A percentile compares a stretch with the other conserved stretches of the same genome.
Conservation (phyloP, 257 asterid species). For the Pogostemon cablin region DNA sequence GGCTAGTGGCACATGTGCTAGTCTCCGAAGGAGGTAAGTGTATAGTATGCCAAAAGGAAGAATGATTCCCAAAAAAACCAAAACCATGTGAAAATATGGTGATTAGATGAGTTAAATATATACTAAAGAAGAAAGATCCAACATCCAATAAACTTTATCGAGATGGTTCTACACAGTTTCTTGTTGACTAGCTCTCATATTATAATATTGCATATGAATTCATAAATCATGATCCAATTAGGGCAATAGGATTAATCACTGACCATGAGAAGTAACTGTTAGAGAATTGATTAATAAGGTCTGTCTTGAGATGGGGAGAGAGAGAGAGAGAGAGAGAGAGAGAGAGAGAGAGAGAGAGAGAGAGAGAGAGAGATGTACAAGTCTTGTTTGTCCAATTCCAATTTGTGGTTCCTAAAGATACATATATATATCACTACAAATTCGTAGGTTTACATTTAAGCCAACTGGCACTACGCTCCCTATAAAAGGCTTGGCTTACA, state of each 20-base stretch:
- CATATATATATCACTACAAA: conserved; percentile 32
- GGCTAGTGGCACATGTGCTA: conserved; percentile 32
- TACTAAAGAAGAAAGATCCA: conserved; percentile 29
- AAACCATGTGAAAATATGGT: conserved; percentile 44
- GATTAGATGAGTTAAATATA: conserved; percentile 15
- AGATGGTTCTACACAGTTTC: conserved; percentile 11
- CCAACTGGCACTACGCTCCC: conserved; percentile 42
- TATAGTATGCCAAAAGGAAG: conserved; percentile 17
- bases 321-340: too few species aligned
- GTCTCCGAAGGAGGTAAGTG: conserved; percentile 33
- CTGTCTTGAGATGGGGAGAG: background rate
- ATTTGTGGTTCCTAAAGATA: conserved; percentile 49
- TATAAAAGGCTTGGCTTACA: conserved; percentile 40
- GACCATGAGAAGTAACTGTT: background rate
- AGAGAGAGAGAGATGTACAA: background rate
- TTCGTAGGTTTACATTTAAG: conserved; percentile 36
- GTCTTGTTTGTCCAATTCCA: conserved; percentile 26
- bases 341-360: too few species aligned
- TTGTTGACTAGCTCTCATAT: conserved; percentile 3
- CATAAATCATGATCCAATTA: background rate
- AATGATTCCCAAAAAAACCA: conserved; percentile 46
- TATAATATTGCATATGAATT: background rate
- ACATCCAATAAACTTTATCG: background rate
- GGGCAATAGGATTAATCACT: conserved; percentile 1
- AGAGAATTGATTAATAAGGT: background rate